A percentile compares a stretch with the other conserved stretches of the same genome.
Evolutionary conservation across 148 eudicot species (phyloP).

Genomic region (Rhododendron ovatum): DNA sequence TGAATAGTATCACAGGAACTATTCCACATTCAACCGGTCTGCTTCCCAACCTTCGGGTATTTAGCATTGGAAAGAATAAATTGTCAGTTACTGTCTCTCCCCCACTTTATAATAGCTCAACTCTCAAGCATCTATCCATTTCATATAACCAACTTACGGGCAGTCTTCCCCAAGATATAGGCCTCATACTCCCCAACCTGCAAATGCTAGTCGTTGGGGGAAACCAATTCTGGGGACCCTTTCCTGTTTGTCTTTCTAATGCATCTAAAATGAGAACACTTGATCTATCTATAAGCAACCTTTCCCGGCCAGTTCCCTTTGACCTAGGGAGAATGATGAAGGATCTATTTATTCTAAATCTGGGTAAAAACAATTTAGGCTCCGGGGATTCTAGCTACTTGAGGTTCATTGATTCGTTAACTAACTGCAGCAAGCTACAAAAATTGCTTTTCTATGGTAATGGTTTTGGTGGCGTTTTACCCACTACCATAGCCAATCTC

Average conservation of each 20-base stretch:
- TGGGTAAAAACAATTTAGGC: neutral
- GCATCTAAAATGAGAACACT: neutral
- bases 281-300: neutral
- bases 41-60: neutral
- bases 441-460: neutral
- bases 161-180: neutral
- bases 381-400: neutral
- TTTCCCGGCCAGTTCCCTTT: neutral
- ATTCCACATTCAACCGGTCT: neutral
- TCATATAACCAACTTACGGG: no score
- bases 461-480: conserved; percentile 15
- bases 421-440: neutral
- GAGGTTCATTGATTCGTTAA: neutral
- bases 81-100: neutral
- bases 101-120: neutral
- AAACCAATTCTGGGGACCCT: neutral
- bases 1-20: neutral
- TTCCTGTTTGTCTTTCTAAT: neutral
- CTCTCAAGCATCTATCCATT: no score
- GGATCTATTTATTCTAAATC: neutral
- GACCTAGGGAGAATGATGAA: no score
- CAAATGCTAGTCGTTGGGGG: neutral
- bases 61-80: neutral
- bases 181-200: neutral
- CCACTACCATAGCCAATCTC: conserved; percentile 6